Percentiles rank a stretch among this genome's conserved stretches.
Conservation (phyloP, 169 alveolate species). For the Toxoplasma gondii region DNA sequence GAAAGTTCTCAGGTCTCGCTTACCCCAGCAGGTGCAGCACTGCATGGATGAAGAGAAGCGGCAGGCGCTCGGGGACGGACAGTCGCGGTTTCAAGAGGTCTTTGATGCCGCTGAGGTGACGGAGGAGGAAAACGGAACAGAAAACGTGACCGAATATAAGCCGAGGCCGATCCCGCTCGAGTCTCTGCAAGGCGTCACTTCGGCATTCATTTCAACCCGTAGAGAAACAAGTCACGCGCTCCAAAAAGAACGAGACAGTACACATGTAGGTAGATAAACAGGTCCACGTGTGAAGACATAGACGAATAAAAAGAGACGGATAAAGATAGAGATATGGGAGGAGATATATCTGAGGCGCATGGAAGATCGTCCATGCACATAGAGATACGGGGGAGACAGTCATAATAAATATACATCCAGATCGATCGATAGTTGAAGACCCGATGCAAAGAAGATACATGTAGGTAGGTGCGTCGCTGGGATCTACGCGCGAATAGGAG, state of each 20-base stretch:
- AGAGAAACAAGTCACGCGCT: too few relatives aligned
- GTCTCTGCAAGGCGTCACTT: too few relatives aligned
- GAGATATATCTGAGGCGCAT: background rate
- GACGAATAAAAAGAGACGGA: background rate
- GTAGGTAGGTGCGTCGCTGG: background rate
- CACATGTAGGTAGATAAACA: too few relatives aligned
- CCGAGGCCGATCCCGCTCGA: too few relatives aligned
- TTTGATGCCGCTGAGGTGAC: background rate
- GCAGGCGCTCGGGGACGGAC: background rate
- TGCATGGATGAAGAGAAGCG: constrained; percentile 6
- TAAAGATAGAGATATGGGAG: background rate
- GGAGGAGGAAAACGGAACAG: background rate
- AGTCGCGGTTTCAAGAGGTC: background rate
- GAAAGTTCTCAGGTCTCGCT: background rate
- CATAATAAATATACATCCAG: background rate
- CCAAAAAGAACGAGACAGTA: too few relatives aligned
- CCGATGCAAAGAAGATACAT: background rate
- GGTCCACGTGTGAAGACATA: too few relatives aligned
- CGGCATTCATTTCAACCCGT: too few relatives aligned
- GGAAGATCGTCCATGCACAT: background rate
- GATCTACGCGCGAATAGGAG: background rate
- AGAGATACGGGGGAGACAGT: too few relatives aligned
- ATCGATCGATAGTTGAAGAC: background rate
- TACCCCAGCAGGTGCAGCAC: background rate
- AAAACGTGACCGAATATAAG: too few relatives aligned